These are phyloP conservation scores for Blastomyces emzantsi DNA, from an alignment of 2,329 filamentous ascomycete genomes.

Conservation along the genomic window DNA sequence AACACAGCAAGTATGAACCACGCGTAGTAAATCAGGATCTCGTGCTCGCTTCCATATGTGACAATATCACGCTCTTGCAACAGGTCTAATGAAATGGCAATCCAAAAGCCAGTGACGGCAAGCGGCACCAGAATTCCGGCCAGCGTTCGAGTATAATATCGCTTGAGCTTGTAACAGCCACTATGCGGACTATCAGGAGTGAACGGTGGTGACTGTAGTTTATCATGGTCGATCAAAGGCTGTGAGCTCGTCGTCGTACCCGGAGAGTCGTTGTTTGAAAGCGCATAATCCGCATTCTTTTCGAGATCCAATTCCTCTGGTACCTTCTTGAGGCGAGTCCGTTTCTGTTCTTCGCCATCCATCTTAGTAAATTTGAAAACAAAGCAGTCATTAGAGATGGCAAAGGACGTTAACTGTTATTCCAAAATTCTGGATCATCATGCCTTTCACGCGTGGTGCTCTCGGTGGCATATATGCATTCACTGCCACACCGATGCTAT, in stretches of 20 bases:
- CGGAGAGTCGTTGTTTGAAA: not conserved
- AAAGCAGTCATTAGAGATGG: not conserved
- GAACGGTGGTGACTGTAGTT: not conserved
- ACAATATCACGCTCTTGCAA: not conserved
- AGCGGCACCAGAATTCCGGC: conserved; percentile 2
- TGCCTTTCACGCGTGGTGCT: not conserved
- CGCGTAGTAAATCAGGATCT: conserved; percentile 11
- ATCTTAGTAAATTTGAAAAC: not conserved
- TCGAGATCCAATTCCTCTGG: conserved; percentile 5
- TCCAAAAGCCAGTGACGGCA: not conserved
- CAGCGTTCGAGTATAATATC: conserved; percentile 1
- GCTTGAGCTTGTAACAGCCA: not conserved
- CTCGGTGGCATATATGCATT: not conserved
- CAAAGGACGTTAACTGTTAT: not conserved
- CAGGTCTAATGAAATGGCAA: not conserved
- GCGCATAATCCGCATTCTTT: not conserved
- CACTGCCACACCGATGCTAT: not conserved
- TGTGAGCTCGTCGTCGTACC: conserved; percentile 4
- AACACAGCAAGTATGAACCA: conserved; percentile 14
- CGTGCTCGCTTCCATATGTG: conserved; percentile 7
- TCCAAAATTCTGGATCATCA: not conserved
- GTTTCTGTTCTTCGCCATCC: not conserved
- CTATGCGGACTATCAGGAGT: not conserved
- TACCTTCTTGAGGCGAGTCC: not conserved
- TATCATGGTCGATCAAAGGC: conserved; percentile 1